A percentile compares a stretch with the other conserved stretches of the same genome.
These are phyloP conservation scores for Aurifilum marmelostoma DNA, from an alignment of 2,329 filamentous ascomycete genomes.

Conservation along the genomic window DNA sequence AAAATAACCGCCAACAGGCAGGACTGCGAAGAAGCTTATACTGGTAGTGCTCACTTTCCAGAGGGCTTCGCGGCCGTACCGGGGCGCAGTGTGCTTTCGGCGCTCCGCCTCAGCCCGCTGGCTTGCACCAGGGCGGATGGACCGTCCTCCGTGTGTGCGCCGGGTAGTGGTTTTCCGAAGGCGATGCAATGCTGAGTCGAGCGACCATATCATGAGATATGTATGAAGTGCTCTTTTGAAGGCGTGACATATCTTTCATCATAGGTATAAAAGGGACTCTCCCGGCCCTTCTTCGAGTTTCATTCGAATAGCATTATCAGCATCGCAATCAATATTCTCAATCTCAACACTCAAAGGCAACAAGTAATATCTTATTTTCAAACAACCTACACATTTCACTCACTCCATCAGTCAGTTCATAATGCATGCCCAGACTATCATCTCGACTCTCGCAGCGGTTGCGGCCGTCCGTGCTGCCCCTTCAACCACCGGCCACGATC, in stretches of 20 bases:
- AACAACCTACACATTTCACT: no score
- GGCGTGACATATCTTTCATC: not conserved
- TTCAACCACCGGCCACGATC: conserved; percentile 36
- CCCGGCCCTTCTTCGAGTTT: not conserved
- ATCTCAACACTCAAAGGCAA: not conserved
- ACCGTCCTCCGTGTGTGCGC: not conserved
- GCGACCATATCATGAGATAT: not conserved
- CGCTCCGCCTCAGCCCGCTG: conserved; percentile 10
- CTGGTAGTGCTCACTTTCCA: not conserved
- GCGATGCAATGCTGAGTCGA: not conserved
- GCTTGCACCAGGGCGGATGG: not conserved
- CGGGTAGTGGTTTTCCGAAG: not conserved
- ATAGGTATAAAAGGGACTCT: conserved; percentile 15
- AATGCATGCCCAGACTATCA: conserved; percentile 40
- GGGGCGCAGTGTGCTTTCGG: conserved; percentile 17
- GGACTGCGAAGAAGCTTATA: not conserved
- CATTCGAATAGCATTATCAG: conserved; percentile 1
- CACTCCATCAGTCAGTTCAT: conserved; percentile 26
- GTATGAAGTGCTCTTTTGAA: not conserved
- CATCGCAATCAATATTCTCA: not conserved
- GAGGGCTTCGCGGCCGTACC: not conserved
- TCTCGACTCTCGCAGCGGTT: conserved; percentile 35
- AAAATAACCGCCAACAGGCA: conserved; percentile 8
- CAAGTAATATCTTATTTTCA: not conserved
- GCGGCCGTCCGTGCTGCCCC: conserved; percentile 38